Percentiles rank a stretch among this genome's conserved stretches.
Evolutionary conservation across 495 filamentous ascomycete species (phyloP).

Genomic region (Neurospora pannonica): DNA sequence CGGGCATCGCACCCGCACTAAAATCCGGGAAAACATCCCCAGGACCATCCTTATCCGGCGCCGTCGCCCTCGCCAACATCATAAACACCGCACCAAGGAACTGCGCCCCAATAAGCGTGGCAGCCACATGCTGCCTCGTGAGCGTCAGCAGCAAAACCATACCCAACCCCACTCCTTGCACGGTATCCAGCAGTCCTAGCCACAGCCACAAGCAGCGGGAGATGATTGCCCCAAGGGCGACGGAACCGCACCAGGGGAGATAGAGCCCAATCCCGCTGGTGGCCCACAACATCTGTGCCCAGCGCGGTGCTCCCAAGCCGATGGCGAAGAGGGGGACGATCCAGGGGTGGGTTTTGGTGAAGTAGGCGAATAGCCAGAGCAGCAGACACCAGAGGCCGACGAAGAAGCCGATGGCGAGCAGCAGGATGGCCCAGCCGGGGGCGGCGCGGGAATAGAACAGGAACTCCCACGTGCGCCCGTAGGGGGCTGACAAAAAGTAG

Average conservation of each 20-base stretch:
- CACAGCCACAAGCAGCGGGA: constrained; percentile 51
- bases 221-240: too few species aligned
- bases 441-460: constrained; percentile 43
- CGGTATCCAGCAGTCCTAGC: constrained; percentile 51
- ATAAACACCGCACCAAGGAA: constrained; percentile 45
- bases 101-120: constrained; percentile 46
- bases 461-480: constrained; percentile 54
- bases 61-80: constrained; percentile 44
- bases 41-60: constrained; percentile 46
- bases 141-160: constrained; percentile 53
- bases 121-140: constrained; percentile 49
- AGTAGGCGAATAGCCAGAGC: constrained; percentile 35
- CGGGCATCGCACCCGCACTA: constrained; percentile 22
- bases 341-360: constrained; percentile 48
- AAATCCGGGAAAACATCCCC: constrained; percentile 54
- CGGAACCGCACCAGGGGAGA: constrained; percentile 45
- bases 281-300: constrained; percentile 56
- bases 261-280: constrained; percentile 44
- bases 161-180: constrained; percentile 49
- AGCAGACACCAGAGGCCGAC: constrained; percentile 42
- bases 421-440: constrained; percentile 39
- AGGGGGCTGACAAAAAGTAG: constrained; percentile 49
- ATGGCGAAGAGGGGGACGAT: constrained; percentile 55
- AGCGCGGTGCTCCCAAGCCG: constrained; percentile 49
- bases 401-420: constrained; percentile 49